Evolutionary conservation across 345 rosid genomes (phyloP), one percentile per base, ranked within the genome.

Genomic region (Citrus medica): DNA sequence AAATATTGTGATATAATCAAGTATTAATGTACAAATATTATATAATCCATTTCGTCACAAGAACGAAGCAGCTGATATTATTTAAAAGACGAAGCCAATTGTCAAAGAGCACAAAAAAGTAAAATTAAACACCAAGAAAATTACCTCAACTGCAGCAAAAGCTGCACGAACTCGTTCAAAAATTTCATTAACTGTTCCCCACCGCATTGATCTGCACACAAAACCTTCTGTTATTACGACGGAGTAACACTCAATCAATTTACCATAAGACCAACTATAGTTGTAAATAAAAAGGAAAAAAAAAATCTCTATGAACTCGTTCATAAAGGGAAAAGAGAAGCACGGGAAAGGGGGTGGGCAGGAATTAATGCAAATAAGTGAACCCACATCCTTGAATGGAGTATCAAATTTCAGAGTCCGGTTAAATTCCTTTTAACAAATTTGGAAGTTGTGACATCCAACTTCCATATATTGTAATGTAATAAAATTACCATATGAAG

Each of bases 181-280:
- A 76, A 90, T 92, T 76, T 96, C 95, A 77, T 96, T 95, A 14
- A 83, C 97, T 1, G 89, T 78, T 84, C 30, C 99, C 98, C 40
- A 91, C 83, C 12, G 97, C 99, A 84, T 88, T 88, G 81, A 91
- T 89, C 99, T 95, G 87, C 85, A 86, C 25, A 79, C 67, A 62
- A 42, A 74, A 55, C 63, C 72, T 70, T 77, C 40, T 4, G 22
- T 79, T 51, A 42, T 35, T 30, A 28, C 30, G 3, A 28, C 30
- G n/a, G 24, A 67, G 27, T 62, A 32, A 69, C 33, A 73, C 35
- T 59, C 53, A 70, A 60, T 25, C 32, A 19, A 27, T 51, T 6
- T 59, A 28, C 17, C 35, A 40, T 27, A 61, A 8, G 3, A 40
- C 13, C 46, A 40, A 40, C 46, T 40, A 40, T 9, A 9, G 13